These are phyloP conservation scores for Leccinum subtestaceum DNA, from an alignment of 768 basidiomycete genomes.

Conservation along the genomic window DNA sequence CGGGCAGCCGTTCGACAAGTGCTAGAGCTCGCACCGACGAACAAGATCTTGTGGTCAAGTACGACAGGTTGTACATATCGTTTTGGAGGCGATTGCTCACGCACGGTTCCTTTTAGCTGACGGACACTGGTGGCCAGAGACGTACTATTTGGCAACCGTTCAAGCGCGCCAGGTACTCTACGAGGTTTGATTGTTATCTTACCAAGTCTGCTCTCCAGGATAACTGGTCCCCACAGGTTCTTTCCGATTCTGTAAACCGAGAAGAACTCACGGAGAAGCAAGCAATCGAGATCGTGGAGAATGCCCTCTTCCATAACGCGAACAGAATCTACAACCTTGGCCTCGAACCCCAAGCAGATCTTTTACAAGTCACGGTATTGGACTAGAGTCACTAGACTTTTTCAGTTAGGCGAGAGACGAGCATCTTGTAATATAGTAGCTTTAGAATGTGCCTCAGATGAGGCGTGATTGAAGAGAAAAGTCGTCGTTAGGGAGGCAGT, in stretches of 20 bases:
- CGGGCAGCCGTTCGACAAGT: slow-evolving; percentile 55
- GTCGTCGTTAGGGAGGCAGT: too few relatives aligned
- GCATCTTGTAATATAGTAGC: background rate
- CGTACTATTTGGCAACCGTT: slow-evolving; percentile 62
- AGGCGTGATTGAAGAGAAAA: too few relatives aligned
- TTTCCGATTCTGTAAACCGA: slow-evolving; percentile 45
- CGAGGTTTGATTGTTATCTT: slow-evolving; percentile 39
- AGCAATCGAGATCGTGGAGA: slow-evolving; percentile 52
- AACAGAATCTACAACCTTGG: slow-evolving; percentile 60
- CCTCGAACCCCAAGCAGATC: slow-evolving; percentile 33
- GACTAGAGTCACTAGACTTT: background rate
- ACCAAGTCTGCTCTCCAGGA: slow-evolving; percentile 30
- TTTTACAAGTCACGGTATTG: slow-evolving; percentile 1
- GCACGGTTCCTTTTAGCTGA: slow-evolving; percentile 11
- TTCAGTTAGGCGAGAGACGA: background rate
- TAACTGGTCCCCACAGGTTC: slow-evolving; percentile 55
- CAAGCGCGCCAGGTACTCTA: slow-evolving; percentile 65
- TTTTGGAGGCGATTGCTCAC: slow-evolving; percentile 1
- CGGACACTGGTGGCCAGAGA: slow-evolving; percentile 64
- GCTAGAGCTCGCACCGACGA: slow-evolving; percentile 70
- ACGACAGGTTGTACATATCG: slow-evolving; percentile 18
- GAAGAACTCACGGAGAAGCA: slow-evolving; percentile 54
- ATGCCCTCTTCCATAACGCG: slow-evolving; percentile 64
- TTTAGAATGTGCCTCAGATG: too few relatives aligned
- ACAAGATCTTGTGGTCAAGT: slow-evolving; percentile 84